Evolutionary conservation across 495 filamentous ascomycete genomes (phyloP).

Genomic region (Aspergillus campestris): DNA sequence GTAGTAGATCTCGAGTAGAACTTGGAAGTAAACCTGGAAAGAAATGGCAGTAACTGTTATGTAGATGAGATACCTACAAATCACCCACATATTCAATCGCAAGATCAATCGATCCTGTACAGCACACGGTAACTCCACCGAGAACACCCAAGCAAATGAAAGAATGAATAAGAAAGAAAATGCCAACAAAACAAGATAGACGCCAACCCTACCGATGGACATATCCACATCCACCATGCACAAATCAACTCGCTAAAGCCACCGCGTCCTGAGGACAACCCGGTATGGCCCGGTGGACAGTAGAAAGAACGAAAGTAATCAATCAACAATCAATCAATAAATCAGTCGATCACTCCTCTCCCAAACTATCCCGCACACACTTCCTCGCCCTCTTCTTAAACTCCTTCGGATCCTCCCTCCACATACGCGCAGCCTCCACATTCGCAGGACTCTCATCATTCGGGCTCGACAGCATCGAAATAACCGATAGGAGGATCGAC

Average conservation of each 20-base stretch:
- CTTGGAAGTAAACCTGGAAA: too few relatives aligned
- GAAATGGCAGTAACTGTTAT: too few relatives aligned
- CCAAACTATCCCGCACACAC: constrained; percentile 78
- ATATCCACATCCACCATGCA: too few relatives aligned
- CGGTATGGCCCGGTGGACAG: too few relatives aligned
- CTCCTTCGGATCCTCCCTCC: constrained; percentile 76
- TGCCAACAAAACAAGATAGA: constrained; percentile 10
- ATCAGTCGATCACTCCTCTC: constrained; percentile 51
- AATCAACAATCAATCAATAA: background rate
- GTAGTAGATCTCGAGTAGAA: too few relatives aligned
- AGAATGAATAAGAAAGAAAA: constrained; percentile 2
- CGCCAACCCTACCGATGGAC: constrained; percentile 5
- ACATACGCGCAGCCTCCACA: constrained; percentile 79
- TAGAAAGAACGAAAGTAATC: background rate
- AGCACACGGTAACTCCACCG: background rate
- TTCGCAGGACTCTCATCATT: constrained; percentile 97
- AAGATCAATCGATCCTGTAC: too few relatives aligned
- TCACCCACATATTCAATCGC: too few relatives aligned
- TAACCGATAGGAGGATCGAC: constrained; percentile 85
- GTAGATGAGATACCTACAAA: too few relatives aligned
- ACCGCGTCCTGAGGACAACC: too few relatives aligned
- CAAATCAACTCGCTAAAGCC: too few relatives aligned
- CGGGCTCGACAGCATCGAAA: constrained; percentile 85
- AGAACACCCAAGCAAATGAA: background rate
- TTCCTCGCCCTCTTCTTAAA: constrained; percentile 68